Conservation (phyloP, 805 yeast species). For the Candida nitratophila region DNA sequence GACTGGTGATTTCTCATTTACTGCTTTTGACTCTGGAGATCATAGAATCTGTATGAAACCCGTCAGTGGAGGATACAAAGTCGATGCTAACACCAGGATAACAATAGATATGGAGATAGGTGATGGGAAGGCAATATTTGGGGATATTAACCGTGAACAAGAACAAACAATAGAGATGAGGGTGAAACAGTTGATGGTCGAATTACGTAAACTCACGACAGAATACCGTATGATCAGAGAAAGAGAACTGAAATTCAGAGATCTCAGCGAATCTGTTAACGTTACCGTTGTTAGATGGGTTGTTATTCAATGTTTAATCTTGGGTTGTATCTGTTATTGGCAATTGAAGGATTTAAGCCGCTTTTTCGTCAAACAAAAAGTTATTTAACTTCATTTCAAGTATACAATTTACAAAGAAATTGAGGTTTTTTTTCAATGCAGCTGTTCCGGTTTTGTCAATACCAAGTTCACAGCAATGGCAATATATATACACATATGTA, state of each 20-base stretch:
- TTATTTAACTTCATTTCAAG: neutral
- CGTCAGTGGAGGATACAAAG: conserved; percentile 22
- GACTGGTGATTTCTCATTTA: conserved; percentile 67
- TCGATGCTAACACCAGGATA: conserved; percentile 48
- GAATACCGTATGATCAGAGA: conserved; percentile 61
- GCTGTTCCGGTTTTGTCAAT: too few relatives aligned
- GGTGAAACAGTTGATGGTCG: conserved; percentile 48
- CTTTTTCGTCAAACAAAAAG: conserved; percentile 83
- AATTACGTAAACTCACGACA: conserved; percentile 48
- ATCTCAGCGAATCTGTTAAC: conserved; percentile 72
- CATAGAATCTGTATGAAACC: conserved; percentile 72
- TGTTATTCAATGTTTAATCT: conserved; percentile 58
- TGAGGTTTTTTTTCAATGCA: too few relatives aligned
- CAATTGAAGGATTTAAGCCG: conserved; percentile 72
- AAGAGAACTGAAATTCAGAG: conserved; percentile 71
- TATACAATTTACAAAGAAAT: too few relatives aligned
- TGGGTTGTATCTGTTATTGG: conserved; percentile 63
- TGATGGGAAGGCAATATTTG: conserved; percentile 57
- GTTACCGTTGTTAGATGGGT: conserved; percentile 70
- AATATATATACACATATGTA: too few relatives aligned
- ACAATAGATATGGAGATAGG: conserved; percentile 66
- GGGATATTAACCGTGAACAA: conserved; percentile 44
- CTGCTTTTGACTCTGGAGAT: conserved; percentile 78
- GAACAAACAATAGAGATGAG: conserved; percentile 45
- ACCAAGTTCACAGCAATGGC: too few relatives aligned